Percentiles rank a stretch among this genome's conserved stretches.
These are phyloP conservation scores for Irpex sp. DNA, from an alignment of 1,284 basidiomycete species.

Conservation along the genomic window DNA sequence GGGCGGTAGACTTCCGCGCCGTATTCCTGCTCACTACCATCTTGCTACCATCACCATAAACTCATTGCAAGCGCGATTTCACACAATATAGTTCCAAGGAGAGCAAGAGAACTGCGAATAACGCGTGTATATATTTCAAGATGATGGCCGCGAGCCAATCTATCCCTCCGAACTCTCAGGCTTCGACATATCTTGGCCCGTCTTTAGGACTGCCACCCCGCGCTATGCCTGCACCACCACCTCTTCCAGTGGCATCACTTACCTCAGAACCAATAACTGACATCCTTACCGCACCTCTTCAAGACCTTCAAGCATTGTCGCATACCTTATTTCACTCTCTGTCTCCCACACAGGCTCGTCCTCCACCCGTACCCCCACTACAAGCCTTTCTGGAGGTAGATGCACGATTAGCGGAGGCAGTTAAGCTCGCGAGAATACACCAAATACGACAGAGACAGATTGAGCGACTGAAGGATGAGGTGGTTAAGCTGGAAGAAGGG, in stretches of 20 bases:
- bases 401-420: slow-evolving; percentile 53
- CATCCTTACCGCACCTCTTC: slow-evolving; percentile 60
- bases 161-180: background rate
- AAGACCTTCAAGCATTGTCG: slow-evolving; percentile 59
- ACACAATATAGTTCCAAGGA: too few species aligned
- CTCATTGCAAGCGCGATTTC: too few species aligned
- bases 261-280: slow-evolving; percentile 32
- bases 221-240: background rate
- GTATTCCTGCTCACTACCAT: too few species aligned
- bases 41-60: too few species aligned
- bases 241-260: background rate
- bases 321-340: slow-evolving; percentile 69
- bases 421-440: slow-evolving; percentile 65
- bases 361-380: slow-evolving; percentile 59
- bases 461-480: slow-evolving; percentile 64
- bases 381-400: slow-evolving; percentile 61
- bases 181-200: too few species aligned
- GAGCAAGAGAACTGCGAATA: background rate
- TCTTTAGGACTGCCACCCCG: too few species aligned
- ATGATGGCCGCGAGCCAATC: background rate
- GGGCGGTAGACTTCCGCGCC: too few species aligned
- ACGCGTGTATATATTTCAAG: background rate
- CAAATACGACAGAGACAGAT: slow-evolving; percentile 73
- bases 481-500: slow-evolving; percentile 57
- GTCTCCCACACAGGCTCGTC: slow-evolving; percentile 58